Conservation (phyloP, 139 green algal species). For the Closterium sp. region DNA sequence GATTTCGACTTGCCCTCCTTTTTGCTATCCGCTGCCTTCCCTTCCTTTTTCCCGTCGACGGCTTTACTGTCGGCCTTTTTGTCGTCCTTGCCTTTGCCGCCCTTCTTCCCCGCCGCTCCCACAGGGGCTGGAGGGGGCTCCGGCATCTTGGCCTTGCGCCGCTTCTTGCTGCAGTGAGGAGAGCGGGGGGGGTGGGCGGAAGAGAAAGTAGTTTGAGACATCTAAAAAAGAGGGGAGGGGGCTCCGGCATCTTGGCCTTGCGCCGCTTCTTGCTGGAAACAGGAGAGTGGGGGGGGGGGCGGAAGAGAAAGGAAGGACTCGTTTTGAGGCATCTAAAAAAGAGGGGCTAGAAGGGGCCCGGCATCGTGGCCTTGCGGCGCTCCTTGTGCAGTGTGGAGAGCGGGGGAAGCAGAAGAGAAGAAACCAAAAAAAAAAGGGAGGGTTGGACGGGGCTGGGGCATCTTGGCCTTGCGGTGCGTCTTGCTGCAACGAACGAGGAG, state of each 20-base stretch:
- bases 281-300: too few relatives aligned
- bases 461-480: too few relatives aligned
- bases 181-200: too few relatives aligned
- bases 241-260: conserved; percentile 25
- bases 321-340: too few relatives aligned
- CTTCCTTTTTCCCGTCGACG: not conserved
- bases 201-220: too few relatives aligned
- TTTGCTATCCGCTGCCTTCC: not conserved
- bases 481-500: not conserved
- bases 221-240: too few relatives aligned
- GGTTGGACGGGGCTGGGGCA: too few relatives aligned
- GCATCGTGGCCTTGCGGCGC: too few relatives aligned
- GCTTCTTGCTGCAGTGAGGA: conserved; percentile 14
- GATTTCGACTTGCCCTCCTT: not conserved
- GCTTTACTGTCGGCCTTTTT: not conserved
- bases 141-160: conserved; percentile 24
- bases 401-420: not conserved
- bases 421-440: not conserved
- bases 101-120: conserved; percentile 10
- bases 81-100: not conserved
- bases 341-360: too few relatives aligned
- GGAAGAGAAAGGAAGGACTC: too few relatives aligned
- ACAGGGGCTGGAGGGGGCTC: conserved; percentile 2
- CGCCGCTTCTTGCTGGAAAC: conserved; percentile 19
- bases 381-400: too few relatives aligned